Percentiles rank a stretch among this genome's conserved stretches.
phyloP scores from a whole-genome alignment of 2,329 filamentous ascomycete genomes.

The Pseudogymnoascus sp. region DNA sequence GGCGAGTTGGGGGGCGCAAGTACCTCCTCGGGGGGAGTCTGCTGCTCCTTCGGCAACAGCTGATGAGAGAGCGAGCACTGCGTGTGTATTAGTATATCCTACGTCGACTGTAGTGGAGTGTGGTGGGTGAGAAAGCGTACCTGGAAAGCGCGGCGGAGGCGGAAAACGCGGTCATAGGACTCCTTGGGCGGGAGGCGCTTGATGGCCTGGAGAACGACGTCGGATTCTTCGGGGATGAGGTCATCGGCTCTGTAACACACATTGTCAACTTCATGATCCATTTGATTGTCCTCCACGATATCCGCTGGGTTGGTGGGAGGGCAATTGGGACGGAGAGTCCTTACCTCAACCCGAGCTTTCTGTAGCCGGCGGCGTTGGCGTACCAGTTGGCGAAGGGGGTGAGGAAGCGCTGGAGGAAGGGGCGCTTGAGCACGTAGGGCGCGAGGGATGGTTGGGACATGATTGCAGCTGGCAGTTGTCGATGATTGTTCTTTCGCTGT shows the following conservation, averaged over 20 bases:
- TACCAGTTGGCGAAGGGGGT: slow-evolving; percentile 84
- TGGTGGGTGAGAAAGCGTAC: slow-evolving; percentile 39
- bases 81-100: slow-evolving; percentile 15
- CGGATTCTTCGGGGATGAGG: slow-evolving; percentile 86
- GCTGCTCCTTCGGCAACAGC: slow-evolving; percentile 54
- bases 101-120: background rate
- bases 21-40: slow-evolving; percentile 60
- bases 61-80: slow-evolving; percentile 52
- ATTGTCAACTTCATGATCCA: background rate
- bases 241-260: slow-evolving; percentile 68
- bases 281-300: background rate
- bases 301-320: background rate
- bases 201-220: slow-evolving; percentile 75
- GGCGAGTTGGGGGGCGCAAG: slow-evolving; percentile 16
- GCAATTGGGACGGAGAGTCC: slow-evolving; percentile 17
- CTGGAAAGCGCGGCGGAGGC: slow-evolving; percentile 91
- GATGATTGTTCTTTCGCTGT: slow-evolving; percentile 6
- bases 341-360: slow-evolving; percentile 85
- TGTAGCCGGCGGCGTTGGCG: slow-evolving; percentile 79
- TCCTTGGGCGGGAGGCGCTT: slow-evolving; percentile 85
- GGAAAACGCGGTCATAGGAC: slow-evolving; percentile 94
- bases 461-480: slow-evolving; percentile 13
- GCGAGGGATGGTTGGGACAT: slow-evolving; percentile 47
- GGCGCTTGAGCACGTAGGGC: slow-evolving; percentile 70
- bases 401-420: slow-evolving; percentile 74